phyloP scores from a whole-genome alignment of 192 early-diverging fungal species.

The Podila verticillata region DNA sequence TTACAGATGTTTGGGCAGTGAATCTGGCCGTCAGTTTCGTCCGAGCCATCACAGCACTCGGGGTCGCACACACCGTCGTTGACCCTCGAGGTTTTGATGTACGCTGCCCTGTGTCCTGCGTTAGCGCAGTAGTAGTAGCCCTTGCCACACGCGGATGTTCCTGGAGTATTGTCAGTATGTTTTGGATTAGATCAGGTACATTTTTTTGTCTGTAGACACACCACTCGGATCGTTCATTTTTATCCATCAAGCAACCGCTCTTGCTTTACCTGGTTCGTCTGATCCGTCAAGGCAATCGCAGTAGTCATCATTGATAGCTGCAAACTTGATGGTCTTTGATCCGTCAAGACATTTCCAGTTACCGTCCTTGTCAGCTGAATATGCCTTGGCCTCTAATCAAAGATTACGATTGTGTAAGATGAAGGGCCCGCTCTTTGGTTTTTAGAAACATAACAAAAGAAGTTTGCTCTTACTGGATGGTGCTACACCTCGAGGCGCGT shows the following conservation, averaged over 20 bases:
- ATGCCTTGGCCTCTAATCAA: slow-evolving; percentile 22
- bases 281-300: slow-evolving; percentile 96
- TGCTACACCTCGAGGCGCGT: slow-evolving; percentile 22
- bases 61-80: slow-evolving; percentile 97
- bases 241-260: neutral
- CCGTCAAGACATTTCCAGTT: slow-evolving; percentile 81
- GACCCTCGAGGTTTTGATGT: slow-evolving; percentile 75
- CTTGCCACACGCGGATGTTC: slow-evolving; percentile 91
- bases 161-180: slow-evolving; percentile 36
- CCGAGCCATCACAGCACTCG: slow-evolving; percentile 96
- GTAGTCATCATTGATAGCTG: slow-evolving; percentile 94
- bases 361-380: slow-evolving; percentile 12
- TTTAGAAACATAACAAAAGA: neutral
- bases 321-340: slow-evolving; percentile 71
- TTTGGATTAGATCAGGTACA: neutral
- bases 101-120: slow-evolving; percentile 72
- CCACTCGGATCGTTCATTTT: neutral
- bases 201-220: neutral
- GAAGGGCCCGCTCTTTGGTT: neutral
- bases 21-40: slow-evolving; percentile 73
- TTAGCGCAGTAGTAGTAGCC: slow-evolving; percentile 88
- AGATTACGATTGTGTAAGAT: neutral
- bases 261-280: slow-evolving; percentile 86
- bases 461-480: slow-evolving; percentile 26
- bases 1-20: slow-evolving; percentile 81